Base-by-base conservation (phyloP, 2,329 filamentous ascomycete species). In the Ilyonectria destructans region DNA sequence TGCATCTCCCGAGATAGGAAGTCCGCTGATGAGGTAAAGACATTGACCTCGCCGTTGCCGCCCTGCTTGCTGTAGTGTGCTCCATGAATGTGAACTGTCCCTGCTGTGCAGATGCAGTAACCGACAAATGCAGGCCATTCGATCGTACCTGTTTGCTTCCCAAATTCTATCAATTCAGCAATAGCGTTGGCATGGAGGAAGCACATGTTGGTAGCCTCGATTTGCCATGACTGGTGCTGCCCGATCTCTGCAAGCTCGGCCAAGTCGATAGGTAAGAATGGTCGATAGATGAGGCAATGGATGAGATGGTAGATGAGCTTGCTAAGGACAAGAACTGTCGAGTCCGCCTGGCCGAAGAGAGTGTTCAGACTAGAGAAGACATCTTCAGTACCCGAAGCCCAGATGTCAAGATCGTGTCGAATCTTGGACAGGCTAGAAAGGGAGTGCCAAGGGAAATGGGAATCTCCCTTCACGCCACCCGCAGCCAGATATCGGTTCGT, bases 221-320 rank as follows among this genome's bases (percentile, higher is more conserved):
- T 96, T 78, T 97, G 94, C 94, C 94, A 97, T 31, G 93, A 95
- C 78, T 97, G 94, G 73, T 97, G 93, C 75, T 97, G 94, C 1
- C 93, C 93, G 0, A 89, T 92, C 15, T 93, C 92, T 13, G 93
- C 89, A 7, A 97, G 87, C 78, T 97, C 94, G 26, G 92, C 89
- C 4, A 97, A 85, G 78, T 97, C 93, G 69, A 97, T 92, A 0
- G 94, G 94, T 6, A 97, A 85, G 80, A 97, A 97, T 0, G 94
- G 94, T 17, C 94, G 89, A 77, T 97, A 97, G 49, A 97, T 91
- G 57, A 97, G 85, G 76, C 94, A 97, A 80, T 97, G 93, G 51
- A 96, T 91, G 15, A 96, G 86, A 77, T 97, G 94, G 75, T 96
- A 97, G 33, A 97, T 90, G 48, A 96, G 86, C 80, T 96, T 97